These are phyloP conservation scores for Ceratocystis destructans DNA, from an alignment of 2,329 filamentous ascomycete genomes.

Conservation along the genomic window DNA sequence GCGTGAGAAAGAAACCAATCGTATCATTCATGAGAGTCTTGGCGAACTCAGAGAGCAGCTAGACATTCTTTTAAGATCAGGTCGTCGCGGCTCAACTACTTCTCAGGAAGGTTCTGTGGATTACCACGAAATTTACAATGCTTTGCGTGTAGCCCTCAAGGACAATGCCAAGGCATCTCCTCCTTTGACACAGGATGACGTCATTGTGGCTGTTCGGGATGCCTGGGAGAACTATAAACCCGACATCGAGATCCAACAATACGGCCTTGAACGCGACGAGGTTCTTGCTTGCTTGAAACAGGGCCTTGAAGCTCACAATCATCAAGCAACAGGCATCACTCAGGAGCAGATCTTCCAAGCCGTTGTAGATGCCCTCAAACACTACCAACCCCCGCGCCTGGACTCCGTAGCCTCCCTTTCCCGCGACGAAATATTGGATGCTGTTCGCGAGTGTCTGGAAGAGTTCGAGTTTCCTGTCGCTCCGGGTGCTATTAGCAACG, in stretches of 20 bases:
- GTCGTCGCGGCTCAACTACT: constrained; percentile 51
- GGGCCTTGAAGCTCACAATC: constrained; percentile 63
- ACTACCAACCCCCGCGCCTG: constrained; percentile 56
- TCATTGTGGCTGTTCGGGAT: constrained; percentile 73
- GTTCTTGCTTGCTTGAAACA: constrained; percentile 76
- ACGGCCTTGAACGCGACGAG: constrained; percentile 80
- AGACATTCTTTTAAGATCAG: constrained; percentile 63
- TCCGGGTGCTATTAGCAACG: constrained; percentile 35
- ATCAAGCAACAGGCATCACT: constrained; percentile 46
- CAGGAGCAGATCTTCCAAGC: constrained; percentile 76
- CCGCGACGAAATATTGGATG: constrained; percentile 68
- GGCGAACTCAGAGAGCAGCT: constrained; percentile 74
- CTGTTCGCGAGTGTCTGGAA: constrained; percentile 74
- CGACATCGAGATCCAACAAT: constrained; percentile 78
- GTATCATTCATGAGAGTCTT: constrained; percentile 67
- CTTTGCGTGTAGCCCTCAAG: constrained; percentile 60
- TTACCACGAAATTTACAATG: constrained; percentile 73
- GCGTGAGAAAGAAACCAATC: constrained; percentile 35
- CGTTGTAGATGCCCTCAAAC: constrained; percentile 71
- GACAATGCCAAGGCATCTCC: constrained; percentile 39
- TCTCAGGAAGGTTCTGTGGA: constrained; percentile 51
- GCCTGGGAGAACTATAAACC: constrained; percentile 93
- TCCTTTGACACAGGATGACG: constrained; percentile 60
- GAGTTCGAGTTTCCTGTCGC: constrained; percentile 64
- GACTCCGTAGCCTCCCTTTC: constrained; percentile 57